These are phyloP conservation scores for Chrysoporthe deuterocubensis DNA, from an alignment of 2,329 filamentous ascomycete genomes.

Conservation along the genomic window DNA sequence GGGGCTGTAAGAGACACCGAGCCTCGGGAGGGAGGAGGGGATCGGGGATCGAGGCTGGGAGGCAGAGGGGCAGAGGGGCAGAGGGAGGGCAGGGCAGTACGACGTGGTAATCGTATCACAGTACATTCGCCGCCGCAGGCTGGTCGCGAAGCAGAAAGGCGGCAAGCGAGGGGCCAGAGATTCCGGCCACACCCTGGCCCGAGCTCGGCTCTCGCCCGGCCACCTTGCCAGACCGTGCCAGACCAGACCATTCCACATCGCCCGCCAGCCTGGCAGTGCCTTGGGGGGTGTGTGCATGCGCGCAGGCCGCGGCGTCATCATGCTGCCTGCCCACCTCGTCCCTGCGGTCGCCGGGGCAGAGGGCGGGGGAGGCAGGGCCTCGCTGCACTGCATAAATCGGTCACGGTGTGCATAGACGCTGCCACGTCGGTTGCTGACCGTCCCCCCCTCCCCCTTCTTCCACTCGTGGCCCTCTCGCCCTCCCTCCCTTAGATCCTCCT, in stretches of 20 bases:
- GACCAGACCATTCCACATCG: no score
- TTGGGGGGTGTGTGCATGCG: no score
- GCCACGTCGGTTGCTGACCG: slow-evolving; percentile 7
- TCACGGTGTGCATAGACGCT: slow-evolving; percentile 8
- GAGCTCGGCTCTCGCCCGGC: slow-evolving; percentile 5
- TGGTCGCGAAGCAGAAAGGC: slow-evolving; percentile 1
- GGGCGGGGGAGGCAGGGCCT: no score
- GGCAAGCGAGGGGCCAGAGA: not conserved
- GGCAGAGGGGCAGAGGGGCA: not conserved
- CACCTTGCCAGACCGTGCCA: not conserved
- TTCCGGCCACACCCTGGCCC: slow-evolving; percentile 5
- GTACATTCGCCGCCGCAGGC: not conserved
- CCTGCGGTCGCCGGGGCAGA: not conserved
- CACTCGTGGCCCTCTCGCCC: not conserved
- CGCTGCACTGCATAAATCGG: slow-evolving; percentile 6
- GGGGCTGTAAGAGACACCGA: slow-evolving; percentile 8
- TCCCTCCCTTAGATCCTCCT: no score
- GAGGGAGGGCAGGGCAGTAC: not conserved
- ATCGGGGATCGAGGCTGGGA: slow-evolving; percentile 18
- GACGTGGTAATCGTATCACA: not conserved
- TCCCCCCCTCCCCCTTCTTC: not conserved
- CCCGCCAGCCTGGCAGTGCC: no score
- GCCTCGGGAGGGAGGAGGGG: not conserved
- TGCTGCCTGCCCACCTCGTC: not conserved
- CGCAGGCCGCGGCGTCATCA: not conserved